Base-by-base conservation (phyloP, 306 rosid genomes). In the Vigna mungo region DNA sequence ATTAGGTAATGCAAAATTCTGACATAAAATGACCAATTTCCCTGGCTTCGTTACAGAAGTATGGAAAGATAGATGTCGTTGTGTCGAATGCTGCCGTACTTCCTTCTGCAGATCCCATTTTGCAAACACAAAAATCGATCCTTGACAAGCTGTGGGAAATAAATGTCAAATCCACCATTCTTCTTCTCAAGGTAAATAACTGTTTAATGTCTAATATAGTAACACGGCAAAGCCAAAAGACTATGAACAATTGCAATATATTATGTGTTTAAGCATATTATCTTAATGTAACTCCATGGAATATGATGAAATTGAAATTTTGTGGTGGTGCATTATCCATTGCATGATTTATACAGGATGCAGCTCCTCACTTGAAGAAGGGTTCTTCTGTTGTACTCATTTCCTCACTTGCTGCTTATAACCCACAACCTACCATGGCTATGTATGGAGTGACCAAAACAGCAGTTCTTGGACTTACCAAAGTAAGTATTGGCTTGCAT, bases 381-480 rank as follows among this genome's bases (percentile, higher is more conserved):
- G 94, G 94, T 59, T 90, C 97, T 63, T 83, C 96, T 16, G 92
- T 92, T 47, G 87, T 92, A 68, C 63, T 92, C 20, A 87, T 92
- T 84, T 88, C 96, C 54, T 92, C 97, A 32, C 78, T 92, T 63
- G 83, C 84, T 41, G 97, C 82, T 46, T 92, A 9, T 88, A 72
- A 86, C n/a, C 96, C 97, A 48, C 84, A 88, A 12, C 46, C 87
- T 60, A 30, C 86, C 66, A 64, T 90, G 94, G 96, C 92, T 71
- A 87, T 92, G 97, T 92, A 92, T 79, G 97, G 94, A 43, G 97
- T 92, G 58, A 87, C 96, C 66, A 92, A 92, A 83, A 92, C 97
- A 15, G 90, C 92, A 23, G 94, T 92, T 49, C 81, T 90, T 16
- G 97, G 94, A 69, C 91, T 92, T 34, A 86, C 94, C 63, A 92